Percentiles rank a stretch among this genome's conserved stretches.
Conservation (phyloP, 257 asterid species). For the Solanum arcanum region DNA sequence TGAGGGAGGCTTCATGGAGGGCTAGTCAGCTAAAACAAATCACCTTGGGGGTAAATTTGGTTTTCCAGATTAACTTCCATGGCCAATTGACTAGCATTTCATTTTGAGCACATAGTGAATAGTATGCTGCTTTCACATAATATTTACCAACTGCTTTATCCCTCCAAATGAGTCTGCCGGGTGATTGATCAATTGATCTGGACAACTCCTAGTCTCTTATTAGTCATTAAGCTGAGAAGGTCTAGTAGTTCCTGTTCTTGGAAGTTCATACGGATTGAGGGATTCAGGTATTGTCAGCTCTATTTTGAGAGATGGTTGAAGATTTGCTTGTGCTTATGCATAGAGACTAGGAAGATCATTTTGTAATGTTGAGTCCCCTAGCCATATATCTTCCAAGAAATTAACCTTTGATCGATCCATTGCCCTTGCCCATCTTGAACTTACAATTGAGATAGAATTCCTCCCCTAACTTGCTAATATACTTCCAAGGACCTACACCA, state of each 20-base stretch:
- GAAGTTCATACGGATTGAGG: not conserved
- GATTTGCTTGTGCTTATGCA: not conserved
- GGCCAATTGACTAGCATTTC: not conserved
- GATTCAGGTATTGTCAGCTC: not conserved
- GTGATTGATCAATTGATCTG: not conserved
- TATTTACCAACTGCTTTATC: not conserved
- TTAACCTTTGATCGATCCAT: not conserved
- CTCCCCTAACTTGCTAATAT: not conserved
- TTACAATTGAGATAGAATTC: not conserved
- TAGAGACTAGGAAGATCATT: not conserved
- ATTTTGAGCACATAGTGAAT: not conserved
- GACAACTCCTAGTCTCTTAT: not conserved
- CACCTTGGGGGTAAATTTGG: not conserved
- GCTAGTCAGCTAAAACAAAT: not conserved
- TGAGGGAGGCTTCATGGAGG: not conserved
- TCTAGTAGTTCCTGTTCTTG: not conserved
- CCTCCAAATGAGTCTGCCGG: not conserved
- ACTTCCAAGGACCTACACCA: not conserved
- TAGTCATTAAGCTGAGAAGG: not conserved
- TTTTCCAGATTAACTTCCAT: not conserved
- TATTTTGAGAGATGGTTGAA: not conserved
- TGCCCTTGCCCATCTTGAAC: not conserved
- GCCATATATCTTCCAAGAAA: not conserved
- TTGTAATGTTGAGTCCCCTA: not conserved
- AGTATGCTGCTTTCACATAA: not conserved